A percentile compares a stretch with the other conserved stretches of the same genome.
phyloP scores from a whole-genome alignment of 2,329 filamentous ascomycete genomes.

The Malbranchea zuffiana region DNA sequence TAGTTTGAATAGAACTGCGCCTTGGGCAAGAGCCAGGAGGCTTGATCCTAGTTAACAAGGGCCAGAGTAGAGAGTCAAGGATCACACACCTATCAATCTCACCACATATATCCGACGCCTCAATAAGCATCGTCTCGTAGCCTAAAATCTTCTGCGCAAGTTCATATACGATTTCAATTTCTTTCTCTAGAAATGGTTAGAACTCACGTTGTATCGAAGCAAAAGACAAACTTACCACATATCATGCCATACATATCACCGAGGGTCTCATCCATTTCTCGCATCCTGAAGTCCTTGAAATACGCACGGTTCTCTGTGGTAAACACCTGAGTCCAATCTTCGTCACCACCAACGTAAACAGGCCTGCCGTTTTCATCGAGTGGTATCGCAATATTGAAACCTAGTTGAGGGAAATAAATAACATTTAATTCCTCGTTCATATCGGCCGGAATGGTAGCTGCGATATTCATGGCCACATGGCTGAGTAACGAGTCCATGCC shows the following conservation, averaged over 20 bases:
- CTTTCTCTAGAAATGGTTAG: conserved; percentile 49
- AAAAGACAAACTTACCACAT: conserved; percentile 49
- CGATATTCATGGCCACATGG: conserved; percentile 54
- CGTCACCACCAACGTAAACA: conserved; percentile 53
- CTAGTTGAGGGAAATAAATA: conserved; percentile 82
- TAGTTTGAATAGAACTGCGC: conserved; percentile 64
- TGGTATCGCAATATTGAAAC: conserved; percentile 70
- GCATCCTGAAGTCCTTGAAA: conserved; percentile 78
- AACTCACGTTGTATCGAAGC: neutral
- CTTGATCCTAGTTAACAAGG: conserved; percentile 31
- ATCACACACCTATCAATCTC: conserved; percentile 58
- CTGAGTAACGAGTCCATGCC: conserved; percentile 65
- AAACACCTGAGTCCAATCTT: conserved; percentile 70
- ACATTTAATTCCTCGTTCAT: conserved; percentile 54
- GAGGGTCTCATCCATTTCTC: conserved; percentile 64
- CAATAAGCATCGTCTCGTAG: conserved; percentile 54
- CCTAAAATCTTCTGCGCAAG: conserved; percentile 61
- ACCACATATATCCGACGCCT: conserved; percentile 68
- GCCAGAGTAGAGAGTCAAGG: neutral
- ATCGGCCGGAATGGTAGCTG: conserved; percentile 49
- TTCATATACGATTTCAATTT: conserved; percentile 77
- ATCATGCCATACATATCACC: conserved; percentile 81
- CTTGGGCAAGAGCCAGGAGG: conserved; percentile 66
- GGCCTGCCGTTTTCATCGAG: conserved; percentile 50
- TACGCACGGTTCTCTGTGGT: conserved; percentile 59